Evolutionary conservation across 2,329 filamentous ascomycete genomes (phyloP).

Genomic region (Cryphonectria parasitica): DNA sequence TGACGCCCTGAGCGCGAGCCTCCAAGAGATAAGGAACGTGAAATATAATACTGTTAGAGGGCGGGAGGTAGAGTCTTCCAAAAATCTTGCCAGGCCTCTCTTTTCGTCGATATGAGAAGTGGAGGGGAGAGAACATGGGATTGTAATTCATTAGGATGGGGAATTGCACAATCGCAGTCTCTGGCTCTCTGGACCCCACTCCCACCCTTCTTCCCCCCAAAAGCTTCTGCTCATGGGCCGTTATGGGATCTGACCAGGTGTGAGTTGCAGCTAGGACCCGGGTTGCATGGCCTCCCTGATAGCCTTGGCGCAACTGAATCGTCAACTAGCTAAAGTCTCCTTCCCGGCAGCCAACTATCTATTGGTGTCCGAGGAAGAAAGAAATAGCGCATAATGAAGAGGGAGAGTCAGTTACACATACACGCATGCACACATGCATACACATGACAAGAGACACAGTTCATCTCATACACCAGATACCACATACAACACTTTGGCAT

Average conservation of each 20-base stretch:
- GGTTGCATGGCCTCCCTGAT: not conserved
- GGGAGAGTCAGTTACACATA: not conserved
- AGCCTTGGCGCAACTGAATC: not conserved
- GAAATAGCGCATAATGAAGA: not conserved
- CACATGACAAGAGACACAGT: not conserved
- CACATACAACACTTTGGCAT: no score
- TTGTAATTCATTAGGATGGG: slow-evolving; percentile 25
- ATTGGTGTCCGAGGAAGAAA: not conserved
- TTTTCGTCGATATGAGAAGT: slow-evolving; percentile 3
- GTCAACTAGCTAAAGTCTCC: not conserved
- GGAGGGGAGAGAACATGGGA: slow-evolving; percentile 25
- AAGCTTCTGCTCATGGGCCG: not conserved
- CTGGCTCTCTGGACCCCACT: not conserved
- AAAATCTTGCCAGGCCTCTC: not conserved
- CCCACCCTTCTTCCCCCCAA: not conserved
- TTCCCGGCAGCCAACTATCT: not conserved
- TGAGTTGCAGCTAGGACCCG: not conserved
- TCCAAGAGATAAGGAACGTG: not conserved
- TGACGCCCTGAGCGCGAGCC: not conserved
- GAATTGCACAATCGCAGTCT: slow-evolving; percentile 29
- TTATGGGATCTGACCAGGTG: not conserved
- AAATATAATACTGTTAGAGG: not conserved
- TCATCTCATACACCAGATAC: not conserved
- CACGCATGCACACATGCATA: not conserved
- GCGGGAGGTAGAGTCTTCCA: not conserved